Percentiles rank a stretch among this genome's conserved stretches.
These are phyloP conservation scores for Pontederia paniculata DNA, from an alignment of 176 grass and related monocot species.

Conservation along the genomic window DNA sequence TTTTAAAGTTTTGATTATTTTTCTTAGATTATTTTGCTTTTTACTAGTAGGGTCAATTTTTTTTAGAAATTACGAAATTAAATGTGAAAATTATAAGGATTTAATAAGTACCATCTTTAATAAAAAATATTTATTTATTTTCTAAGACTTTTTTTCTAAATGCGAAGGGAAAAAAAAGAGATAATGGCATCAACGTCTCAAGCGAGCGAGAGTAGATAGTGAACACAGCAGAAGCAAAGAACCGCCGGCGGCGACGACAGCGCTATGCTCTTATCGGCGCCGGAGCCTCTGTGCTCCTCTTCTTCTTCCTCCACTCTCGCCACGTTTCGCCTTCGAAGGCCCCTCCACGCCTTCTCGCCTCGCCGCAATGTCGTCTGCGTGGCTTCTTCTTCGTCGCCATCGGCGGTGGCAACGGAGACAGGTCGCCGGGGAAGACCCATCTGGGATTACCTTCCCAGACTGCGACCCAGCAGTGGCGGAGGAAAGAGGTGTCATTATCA, in stretches of 20 bases:
- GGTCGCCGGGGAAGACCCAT: not conserved
- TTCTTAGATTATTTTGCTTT: too few species aligned
- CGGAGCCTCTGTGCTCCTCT: not conserved
- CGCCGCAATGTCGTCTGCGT: not conserved
- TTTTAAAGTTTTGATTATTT: too few species aligned
- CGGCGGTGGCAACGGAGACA: not conserved
- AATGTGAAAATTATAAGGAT: too few species aligned
- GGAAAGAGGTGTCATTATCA: not conserved
- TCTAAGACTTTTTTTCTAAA: too few species aligned
- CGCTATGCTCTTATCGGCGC: slow-evolving; percentile 13
- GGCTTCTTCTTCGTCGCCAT: not conserved
- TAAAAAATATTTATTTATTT: too few species aligned
- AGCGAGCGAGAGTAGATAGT: too few species aligned
- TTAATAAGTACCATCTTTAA: too few species aligned
- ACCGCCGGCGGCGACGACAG: not conserved
- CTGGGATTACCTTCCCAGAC: not conserved
- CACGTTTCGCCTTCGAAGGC: not conserved
- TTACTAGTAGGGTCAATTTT: too few species aligned
- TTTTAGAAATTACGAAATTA: too few species aligned
- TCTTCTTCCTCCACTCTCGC: not conserved
- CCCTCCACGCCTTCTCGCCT: not conserved
- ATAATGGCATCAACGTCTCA: too few species aligned
- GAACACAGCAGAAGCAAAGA: too few species aligned
- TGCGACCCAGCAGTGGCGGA: not conserved
- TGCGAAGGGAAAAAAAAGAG: too few species aligned